Base-by-base conservation (phyloP, 305 asterid species). In the Euphrasia arctica region DNA sequence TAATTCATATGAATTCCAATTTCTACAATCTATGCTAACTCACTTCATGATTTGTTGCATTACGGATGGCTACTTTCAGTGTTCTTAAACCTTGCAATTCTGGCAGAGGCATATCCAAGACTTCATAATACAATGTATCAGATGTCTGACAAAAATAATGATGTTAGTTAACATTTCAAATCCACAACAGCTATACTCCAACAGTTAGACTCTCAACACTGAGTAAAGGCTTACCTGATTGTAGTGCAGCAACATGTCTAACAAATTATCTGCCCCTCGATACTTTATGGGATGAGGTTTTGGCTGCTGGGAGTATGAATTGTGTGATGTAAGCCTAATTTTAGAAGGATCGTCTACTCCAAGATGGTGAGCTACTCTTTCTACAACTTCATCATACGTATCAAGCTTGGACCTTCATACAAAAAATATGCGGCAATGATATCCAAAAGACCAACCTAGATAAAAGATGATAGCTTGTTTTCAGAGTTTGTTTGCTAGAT, bases 81-180 rank as follows among this genome's bases (percentile, higher is more conserved):
- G 75, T 69, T 79, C 76, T 79, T 70, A 79, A 73, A 68, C 74
- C 77, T 75, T 82, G 83, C 66, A 82, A 42, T 75, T 79, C 83
- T n/a, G 88, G 83, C 52, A 82, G 78, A 77, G 83, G 85, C 66
- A 79, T 77, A 66, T 82, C 88, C 83, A 82, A 71, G 69, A 79
- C 60, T 79, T 82, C 88, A 64, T 72, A 82, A 79, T 77, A 82
- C 66, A 82, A 64, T 70, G 77, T 73, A 79, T 82, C 81, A 66
- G 79, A 75, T 36, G 65, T 69, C 88, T 82, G 79, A 54, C 68
- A 39, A 67, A 77, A 73, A 69, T 27, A 34, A 68, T 49, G 42
- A 14, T 42, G 58, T 60, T 52, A 64, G 74, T 70, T 56, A 60
- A 67, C 47, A 55, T 49, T 74, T 68, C 58, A 70, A 54, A 12